These are phyloP conservation scores for Knoxdaviesia capensis DNA, from an alignment of 2,329 filamentous ascomycete species.

Conservation along the genomic window DNA sequence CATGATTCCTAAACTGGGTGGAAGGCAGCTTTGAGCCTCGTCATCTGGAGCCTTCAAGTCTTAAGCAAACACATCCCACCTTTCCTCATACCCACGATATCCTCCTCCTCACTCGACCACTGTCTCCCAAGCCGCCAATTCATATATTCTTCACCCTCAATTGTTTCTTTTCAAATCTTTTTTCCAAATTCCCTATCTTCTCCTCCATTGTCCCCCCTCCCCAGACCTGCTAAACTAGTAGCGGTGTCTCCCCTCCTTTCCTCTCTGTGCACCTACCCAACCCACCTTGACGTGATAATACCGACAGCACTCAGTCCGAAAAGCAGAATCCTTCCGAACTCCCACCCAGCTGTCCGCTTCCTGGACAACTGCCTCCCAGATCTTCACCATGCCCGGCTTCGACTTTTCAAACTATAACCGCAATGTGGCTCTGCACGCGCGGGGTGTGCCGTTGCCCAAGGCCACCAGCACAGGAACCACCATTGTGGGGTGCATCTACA, in stretches of 20 bases:
- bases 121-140: neutral
- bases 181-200: too few species aligned
- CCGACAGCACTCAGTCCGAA: too few species aligned
- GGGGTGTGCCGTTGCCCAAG: conserved; percentile 86
- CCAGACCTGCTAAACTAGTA: too few species aligned
- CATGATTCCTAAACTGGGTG: neutral
- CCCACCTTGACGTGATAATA: too few species aligned
- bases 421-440: conserved; percentile 87
- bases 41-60: conserved; percentile 2
- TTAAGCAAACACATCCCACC: neutral
- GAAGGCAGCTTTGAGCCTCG: conserved; percentile 13
- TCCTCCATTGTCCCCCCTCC: too few species aligned
- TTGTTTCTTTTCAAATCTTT: neutral
- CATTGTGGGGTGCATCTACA: conserved; percentile 91
- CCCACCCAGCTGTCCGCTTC: too few species aligned
- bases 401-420: conserved; percentile 99
- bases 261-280: too few species aligned
- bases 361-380: neutral
- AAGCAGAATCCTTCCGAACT: too few species aligned
- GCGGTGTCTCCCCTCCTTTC: too few species aligned
- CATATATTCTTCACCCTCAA: neutral
- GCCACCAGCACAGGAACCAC: conserved; percentile 97
- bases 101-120: neutral
- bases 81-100: neutral
- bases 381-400: conserved; percentile 70